Conservation (phyloP, 345 rosid genomes). For the Physaria fendleri region DNA sequence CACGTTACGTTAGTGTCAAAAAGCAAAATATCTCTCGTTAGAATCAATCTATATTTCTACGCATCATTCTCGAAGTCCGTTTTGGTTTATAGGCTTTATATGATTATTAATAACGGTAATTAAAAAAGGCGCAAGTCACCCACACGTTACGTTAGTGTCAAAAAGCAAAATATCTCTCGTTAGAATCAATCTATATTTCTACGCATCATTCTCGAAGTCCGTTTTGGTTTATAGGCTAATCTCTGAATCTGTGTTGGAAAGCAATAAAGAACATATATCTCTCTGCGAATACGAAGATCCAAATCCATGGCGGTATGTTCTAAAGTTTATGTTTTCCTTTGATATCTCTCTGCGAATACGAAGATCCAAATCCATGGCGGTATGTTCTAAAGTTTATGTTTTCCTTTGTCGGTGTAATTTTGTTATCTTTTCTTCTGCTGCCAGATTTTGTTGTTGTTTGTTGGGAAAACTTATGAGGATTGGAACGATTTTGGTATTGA, state of each 20-base stretch:
- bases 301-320: constrained; percentile 30
- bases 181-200: neutral
- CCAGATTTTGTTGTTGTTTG: neutral
- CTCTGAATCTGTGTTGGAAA: constrained; percentile 15
- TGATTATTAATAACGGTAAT: no score
- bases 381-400: neutral
- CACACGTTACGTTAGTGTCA: constrained; percentile 26
- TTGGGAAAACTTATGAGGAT: neutral
- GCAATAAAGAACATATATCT: neutral
- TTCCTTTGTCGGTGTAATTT: neutral
- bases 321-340: neutral
- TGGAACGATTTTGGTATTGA: neutral
- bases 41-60: neutral
- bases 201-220: constrained; percentile 15
- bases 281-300: constrained; percentile 7
- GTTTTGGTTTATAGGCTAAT: constrained; percentile 8
- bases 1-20: constrained; percentile 22
- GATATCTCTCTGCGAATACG: neutral
- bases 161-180: neutral
- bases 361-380: constrained; percentile 31
- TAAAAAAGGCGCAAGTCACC: constrained; percentile 23
- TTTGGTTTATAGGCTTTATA: neutral
- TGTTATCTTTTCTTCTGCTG: neutral
- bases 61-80: constrained; percentile 18
- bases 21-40: neutral